Percentiles rank a stretch among this genome's conserved stretches.
Conservation (phyloP, 768 basidiomycete genomes). For the Boletus speciosus region DNA sequence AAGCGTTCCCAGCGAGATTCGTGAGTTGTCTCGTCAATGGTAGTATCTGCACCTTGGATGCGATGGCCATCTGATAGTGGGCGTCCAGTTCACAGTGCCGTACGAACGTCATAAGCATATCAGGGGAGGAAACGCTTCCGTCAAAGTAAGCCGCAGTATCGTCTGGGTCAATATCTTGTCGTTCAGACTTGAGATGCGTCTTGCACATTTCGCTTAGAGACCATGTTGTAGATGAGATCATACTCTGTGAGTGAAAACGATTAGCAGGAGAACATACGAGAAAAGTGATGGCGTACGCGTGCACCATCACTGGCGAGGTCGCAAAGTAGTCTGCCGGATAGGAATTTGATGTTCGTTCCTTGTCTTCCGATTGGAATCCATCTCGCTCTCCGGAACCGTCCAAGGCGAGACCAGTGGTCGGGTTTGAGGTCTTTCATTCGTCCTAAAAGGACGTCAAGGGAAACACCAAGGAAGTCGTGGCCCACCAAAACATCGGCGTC, state of each 20-base stretch:
- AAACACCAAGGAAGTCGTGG: slow-evolving; percentile 89
- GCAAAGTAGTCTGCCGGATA: slow-evolving; percentile 83
- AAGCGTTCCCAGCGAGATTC: slow-evolving; percentile 93
- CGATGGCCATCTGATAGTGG: slow-evolving; percentile 96
- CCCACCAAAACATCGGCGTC: slow-evolving; percentile 96
- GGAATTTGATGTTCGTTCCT: slow-evolving; percentile 78
- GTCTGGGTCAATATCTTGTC: slow-evolving; percentile 95
- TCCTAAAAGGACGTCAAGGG: slow-evolving; percentile 85
- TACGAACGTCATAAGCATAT: slow-evolving; percentile 81
- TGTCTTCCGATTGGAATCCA: slow-evolving; percentile 82
- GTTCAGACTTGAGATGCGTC: slow-evolving; percentile 78
- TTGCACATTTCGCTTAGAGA: slow-evolving; percentile 96
- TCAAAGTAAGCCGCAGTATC: slow-evolving; percentile 92
- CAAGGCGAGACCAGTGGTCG: slow-evolving; percentile 92
- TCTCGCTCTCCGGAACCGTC: slow-evolving; percentile 79
- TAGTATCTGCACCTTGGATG: slow-evolving; percentile 88
- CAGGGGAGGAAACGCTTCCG: slow-evolving; percentile 69
- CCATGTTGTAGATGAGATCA: slow-evolving; percentile 98
- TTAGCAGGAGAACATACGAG: neutral
- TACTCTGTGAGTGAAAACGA: slow-evolving; percentile 51
- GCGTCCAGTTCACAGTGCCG: slow-evolving; percentile 94
- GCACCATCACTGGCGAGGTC: slow-evolving; percentile 94
- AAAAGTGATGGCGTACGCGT: slow-evolving; percentile 53
- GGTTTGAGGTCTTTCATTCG: slow-evolving; percentile 88
- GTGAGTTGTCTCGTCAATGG: slow-evolving; percentile 92